Evolutionary conservation across 1,139 yeast species (phyloP), one percentile per base, ranked within the genome.

Genomic region (Suzukiozyma palmioleophila): DNA sequence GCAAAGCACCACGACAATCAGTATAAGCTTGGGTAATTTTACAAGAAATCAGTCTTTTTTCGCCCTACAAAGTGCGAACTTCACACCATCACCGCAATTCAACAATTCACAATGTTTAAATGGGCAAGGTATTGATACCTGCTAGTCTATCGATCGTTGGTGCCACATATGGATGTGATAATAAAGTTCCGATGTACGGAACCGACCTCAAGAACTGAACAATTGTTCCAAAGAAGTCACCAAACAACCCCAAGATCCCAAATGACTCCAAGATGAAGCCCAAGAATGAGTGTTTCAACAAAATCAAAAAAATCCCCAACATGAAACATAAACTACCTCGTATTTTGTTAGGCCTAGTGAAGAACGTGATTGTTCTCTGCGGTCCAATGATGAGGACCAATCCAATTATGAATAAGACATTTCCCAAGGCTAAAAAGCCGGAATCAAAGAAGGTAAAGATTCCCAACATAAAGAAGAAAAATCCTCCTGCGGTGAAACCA

Each of bases 211-310:
- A 72, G 55, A 92, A 90, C 51, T 87, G 86, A n/a, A 92, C 77
- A 41, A 92, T 82, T 16, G 95, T 87, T 11, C 96, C 92, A 54
- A 88, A 84, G 59, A 88, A 87, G 60, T 88, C 96, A 27, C 95
- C 97, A 64, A 92, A 92, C 38, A 92, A 69, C 6, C 90, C 90
- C 48, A 90, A 65, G 30, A 92, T 88, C 14, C 98, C 98, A 48
- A 90, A 69, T 41, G 85, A 77, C 60, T 92, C 98, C 41, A 92
- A 67, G 8, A 83, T 60, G 53, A 92, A 90, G 15, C 98, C 98
- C 33, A 84, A 56, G 56, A 92, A 86, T 5, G 97, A 79, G 64
- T 83, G 74, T 55, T 84, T 86, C 54, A 79, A 53, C 43, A 92
- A 69, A 43, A 92, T 90, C 50, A 92, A 66, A 15, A 81, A 43